Conservation (phyloP, 352 stramenopile genomes). For the Phytophthora brassicae region DNA sequence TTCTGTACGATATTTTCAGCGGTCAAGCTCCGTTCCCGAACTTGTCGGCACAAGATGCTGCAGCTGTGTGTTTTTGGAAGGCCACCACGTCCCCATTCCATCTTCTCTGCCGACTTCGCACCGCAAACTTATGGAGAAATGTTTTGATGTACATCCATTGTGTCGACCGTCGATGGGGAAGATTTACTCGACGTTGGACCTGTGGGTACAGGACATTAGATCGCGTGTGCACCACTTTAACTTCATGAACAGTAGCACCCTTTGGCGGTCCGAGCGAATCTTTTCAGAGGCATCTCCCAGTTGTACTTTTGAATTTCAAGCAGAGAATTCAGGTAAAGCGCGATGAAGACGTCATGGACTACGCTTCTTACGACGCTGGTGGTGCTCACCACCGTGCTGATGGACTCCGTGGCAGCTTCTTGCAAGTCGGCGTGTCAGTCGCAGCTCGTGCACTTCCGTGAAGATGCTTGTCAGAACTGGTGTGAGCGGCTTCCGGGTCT, state of each 20-base stretch:
- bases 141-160: constrained; percentile 62
- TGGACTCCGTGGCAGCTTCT: constrained; percentile 8
- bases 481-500: constrained; percentile 45
- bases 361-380: constrained; percentile 11
- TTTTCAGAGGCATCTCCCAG: neutral
- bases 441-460: constrained; percentile 43
- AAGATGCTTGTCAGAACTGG: constrained; percentile 44
- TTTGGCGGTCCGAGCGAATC: constrained; percentile 5
- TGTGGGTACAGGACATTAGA: constrained; percentile 55
- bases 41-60: constrained; percentile 55
- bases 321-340: constrained; percentile 1
- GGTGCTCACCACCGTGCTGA: constrained; percentile 7
- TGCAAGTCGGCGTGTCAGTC: constrained; percentile 44
- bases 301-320: constrained; percentile 19
- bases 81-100: constrained; percentile 62
- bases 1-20: constrained; percentile 79
- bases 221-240: too few species aligned
- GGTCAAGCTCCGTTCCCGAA: constrained; percentile 54
- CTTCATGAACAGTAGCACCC: constrained; percentile 10
- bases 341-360: constrained; percentile 38
- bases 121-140: constrained; percentile 56
- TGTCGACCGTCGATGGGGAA: constrained; percentile 63
- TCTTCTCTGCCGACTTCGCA: constrained; percentile 40
- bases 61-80: constrained; percentile 63
- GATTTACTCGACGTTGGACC: constrained; percentile 62